Percentiles rank a stretch among this genome's conserved stretches.
Conservation (phyloP, 768 basidiomycete species). For the Goffeauzyma gilvescens region DNA sequence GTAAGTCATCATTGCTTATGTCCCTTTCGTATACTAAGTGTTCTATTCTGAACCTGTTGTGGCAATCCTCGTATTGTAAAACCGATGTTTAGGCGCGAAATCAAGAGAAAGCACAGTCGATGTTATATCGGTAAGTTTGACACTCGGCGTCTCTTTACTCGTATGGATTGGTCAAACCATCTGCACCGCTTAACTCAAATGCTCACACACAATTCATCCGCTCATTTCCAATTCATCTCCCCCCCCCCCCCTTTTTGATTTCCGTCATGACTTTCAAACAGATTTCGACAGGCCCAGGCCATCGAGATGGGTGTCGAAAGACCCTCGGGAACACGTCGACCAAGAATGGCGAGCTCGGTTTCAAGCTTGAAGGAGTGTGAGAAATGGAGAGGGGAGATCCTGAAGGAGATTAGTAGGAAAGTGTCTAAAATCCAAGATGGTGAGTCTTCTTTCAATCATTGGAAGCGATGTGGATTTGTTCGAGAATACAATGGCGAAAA, state of each 20-base stretch:
- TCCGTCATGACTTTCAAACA: constrained; percentile 81
- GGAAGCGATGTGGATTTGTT: background rate
- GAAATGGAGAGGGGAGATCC: constrained; percentile 84
- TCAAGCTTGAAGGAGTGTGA: constrained; percentile 86
- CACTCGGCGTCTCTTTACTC: too few species aligned
- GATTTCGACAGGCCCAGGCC: constrained; percentile 90
- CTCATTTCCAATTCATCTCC: too few species aligned
- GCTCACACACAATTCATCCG: too few species aligned
- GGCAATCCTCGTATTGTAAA: too few species aligned
- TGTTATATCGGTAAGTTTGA: constrained; percentile 21
- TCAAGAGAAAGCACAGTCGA: constrained; percentile 79
- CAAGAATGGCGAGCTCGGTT: constrained; percentile 76
- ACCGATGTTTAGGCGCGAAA: constrained; percentile 90
- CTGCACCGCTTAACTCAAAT: too few species aligned
- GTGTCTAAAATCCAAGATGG: constrained; percentile 96
- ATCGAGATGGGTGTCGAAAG: constrained; percentile 83
- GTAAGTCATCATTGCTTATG: too few species aligned
- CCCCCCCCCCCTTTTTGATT: too few species aligned
- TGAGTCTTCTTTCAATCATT: constrained; percentile 33
- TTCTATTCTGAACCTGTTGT: too few species aligned
- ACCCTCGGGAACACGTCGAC: constrained; percentile 55
- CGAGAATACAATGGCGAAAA: background rate
- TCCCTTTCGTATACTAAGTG: too few species aligned
- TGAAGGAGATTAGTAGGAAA: constrained; percentile 84
- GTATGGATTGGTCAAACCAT: background rate